These are phyloP conservation scores for Lenwebbia sp. DNA, from an alignment of 345 rosid species.

Conservation along the genomic window DNA sequence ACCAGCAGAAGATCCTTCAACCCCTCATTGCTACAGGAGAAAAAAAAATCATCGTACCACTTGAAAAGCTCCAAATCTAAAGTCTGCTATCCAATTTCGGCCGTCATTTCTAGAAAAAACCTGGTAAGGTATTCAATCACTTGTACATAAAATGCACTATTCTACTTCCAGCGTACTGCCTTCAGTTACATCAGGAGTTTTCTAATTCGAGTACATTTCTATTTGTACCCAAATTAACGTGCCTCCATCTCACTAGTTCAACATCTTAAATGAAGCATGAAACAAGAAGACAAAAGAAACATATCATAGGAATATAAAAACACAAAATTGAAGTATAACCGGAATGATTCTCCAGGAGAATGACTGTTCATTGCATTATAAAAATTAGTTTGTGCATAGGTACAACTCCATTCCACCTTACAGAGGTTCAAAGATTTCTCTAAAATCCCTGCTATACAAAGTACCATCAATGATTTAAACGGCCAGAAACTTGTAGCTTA, in stretches of 20 bases:
- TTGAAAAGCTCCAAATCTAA: not conserved
- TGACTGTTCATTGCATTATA: not conserved
- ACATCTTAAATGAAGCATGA: not conserved
- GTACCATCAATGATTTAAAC: not conserved
- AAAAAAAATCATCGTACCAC: not conserved
- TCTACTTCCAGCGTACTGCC: not conserved
- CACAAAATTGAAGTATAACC: not conserved
- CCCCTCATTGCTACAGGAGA: not conserved
- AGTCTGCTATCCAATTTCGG: not conserved
- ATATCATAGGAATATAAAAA: not conserved
- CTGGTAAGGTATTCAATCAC: not conserved
- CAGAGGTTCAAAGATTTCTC: not conserved
- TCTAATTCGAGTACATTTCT: not conserved
- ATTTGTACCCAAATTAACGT: not conserved
- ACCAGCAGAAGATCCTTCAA: not conserved
- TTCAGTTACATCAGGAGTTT: not conserved
- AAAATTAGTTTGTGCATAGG: not conserved
- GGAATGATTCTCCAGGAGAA: not conserved
- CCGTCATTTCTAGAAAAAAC: not conserved
- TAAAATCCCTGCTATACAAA: not conserved
- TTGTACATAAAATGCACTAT: not conserved
- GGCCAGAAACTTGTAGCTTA: constrained; percentile 11
- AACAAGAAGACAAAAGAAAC: not conserved
- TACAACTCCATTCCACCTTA: not conserved
- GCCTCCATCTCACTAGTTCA: not conserved